Conservation (phyloP, 257 asterid genomes). For the Solanum rostratum region DNA sequence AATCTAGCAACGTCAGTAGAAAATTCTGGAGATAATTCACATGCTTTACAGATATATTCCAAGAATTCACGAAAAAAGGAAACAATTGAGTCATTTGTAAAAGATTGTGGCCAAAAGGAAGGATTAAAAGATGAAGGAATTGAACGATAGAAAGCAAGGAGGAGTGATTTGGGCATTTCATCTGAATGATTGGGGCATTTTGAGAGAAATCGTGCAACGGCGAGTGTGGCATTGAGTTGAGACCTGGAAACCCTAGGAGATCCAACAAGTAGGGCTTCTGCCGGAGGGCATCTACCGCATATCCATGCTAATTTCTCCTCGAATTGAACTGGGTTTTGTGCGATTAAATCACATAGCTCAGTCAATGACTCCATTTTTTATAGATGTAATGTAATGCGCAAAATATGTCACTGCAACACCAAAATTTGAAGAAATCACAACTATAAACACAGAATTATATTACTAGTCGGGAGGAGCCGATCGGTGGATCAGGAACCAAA, state of each 20-base stretch:
- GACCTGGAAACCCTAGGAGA: slow-evolving; percentile 79
- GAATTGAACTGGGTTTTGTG: slow-evolving; percentile 50
- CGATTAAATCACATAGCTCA: slow-evolving; percentile 86
- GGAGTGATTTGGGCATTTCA: slow-evolving; percentile 57
- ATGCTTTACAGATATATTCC: slow-evolving; percentile 45
- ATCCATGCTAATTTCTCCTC: slow-evolving; percentile 67
- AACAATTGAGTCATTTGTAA: slow-evolving; percentile 43
- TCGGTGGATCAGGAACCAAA: background rate
- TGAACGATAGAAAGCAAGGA: slow-evolving; percentile 67
- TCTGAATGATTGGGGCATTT: slow-evolving; percentile 48
- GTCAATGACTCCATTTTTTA: slow-evolving; percentile 51
- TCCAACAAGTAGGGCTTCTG: slow-evolving; percentile 54
- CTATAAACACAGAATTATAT: no score
- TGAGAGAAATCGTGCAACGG: slow-evolving; percentile 70
- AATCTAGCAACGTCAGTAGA: slow-evolving; percentile 58
- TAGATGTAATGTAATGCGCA: background rate
- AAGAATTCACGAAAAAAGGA: slow-evolving; percentile 55
- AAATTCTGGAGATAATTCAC: slow-evolving; percentile 49
- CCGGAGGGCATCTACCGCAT: slow-evolving; percentile 87
- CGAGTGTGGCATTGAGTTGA: slow-evolving; percentile 79
- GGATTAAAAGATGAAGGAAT: slow-evolving; percentile 54
- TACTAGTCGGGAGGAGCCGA: background rate
- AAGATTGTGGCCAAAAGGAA: slow-evolving; percentile 89
- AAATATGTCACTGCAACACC: background rate
- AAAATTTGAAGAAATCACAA: background rate